Evolutionary conservation across 108 stramenopile genomes (phyloP).

Genomic region (Nitzschia putrida): DNA sequence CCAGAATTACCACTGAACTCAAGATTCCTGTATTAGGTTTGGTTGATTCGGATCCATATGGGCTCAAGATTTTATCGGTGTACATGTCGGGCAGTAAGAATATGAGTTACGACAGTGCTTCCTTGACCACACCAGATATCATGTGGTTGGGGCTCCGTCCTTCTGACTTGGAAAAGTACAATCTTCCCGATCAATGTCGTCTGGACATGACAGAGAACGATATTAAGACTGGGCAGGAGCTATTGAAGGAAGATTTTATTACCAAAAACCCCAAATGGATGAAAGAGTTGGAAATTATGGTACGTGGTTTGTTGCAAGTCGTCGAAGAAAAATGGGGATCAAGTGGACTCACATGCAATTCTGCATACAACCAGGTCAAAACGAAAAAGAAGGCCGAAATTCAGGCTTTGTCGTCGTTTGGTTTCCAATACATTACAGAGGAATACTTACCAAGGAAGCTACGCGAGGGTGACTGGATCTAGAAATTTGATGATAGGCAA

Average conservation of each 20-base stretch:
- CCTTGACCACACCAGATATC: conserved; percentile 95
- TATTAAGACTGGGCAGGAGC: conserved; percentile 94
- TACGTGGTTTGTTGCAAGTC: conserved; percentile 38
- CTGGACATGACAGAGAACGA: conserved; percentile 96
- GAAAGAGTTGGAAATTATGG: conserved; percentile 94
- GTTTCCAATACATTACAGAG: conserved; percentile 97
- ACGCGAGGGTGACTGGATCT: conserved; percentile 94
- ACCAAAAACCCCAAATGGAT: conserved; percentile 94
- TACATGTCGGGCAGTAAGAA: conserved; percentile 94
- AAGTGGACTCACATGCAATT: background rate
- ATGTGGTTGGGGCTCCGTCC: conserved; percentile 92
- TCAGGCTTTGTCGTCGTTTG: conserved; percentile 93
- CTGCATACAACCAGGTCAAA: conserved; percentile 62
- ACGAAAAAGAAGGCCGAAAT: conserved; percentile 98
- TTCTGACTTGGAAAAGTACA: conserved; percentile 85
- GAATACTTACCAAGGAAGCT: conserved; percentile 93
- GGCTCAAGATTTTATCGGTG: conserved; percentile 95
- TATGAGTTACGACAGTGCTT: conserved; percentile 94
- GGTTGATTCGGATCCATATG: conserved; percentile 97
- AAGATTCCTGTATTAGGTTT: conserved; percentile 95
- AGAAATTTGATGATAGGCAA: background rate
- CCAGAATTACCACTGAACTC: conserved; percentile 78
- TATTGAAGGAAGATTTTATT: conserved; percentile 95
- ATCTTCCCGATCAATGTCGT: conserved; percentile 88
- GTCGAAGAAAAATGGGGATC: background rate